These are phyloP conservation scores for Talaromyces nanjingensis DNA, from an alignment of 495 filamentous ascomycete genomes.

Conservation along the genomic window DNA sequence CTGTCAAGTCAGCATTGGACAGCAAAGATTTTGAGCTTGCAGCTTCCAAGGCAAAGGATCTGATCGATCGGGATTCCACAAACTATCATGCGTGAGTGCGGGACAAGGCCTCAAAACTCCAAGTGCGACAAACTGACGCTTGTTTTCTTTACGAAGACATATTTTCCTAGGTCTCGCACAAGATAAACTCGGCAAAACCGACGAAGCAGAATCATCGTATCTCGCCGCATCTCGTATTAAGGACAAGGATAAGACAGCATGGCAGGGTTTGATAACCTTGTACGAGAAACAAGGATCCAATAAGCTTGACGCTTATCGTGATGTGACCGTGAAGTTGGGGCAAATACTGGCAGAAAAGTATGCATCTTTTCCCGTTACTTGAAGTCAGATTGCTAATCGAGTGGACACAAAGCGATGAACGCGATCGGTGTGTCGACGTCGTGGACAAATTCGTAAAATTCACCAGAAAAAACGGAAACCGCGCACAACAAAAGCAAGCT, in stretches of 20 bases:
- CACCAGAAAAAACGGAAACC: conserved; percentile 62
- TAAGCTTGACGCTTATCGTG: conserved; percentile 67
- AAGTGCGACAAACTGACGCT: conserved; percentile 1
- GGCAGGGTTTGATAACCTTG: conserved; percentile 83
- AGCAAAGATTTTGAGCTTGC: conserved; percentile 72
- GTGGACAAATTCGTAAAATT: conserved; percentile 74
- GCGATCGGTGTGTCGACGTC: conserved; percentile 66
- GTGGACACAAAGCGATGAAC: conserved; percentile 43
- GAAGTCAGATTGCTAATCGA: conserved; percentile 11
- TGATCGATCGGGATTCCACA: conserved; percentile 64
- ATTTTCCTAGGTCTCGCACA: conserved; percentile 76
- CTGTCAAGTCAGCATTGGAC: conserved; percentile 71
- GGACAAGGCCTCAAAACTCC: not conserved
- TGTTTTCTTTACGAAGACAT: conserved; percentile 38
- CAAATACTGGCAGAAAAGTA: conserved; percentile 63
- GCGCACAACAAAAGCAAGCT: conserved; percentile 62
- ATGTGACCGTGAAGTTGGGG: conserved; percentile 64
- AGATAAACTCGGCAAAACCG: conserved; percentile 63
- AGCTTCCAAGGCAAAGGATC: conserved; percentile 54
- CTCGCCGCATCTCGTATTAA: conserved; percentile 62
- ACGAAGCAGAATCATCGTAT: conserved; percentile 71
- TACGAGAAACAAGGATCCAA: conserved; percentile 68
- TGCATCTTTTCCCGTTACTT: conserved; percentile 22
- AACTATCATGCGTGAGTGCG: conserved; percentile 72
- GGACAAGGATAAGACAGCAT: conserved; percentile 59